Evolutionary conservation across 2,329 filamentous ascomycete species (phyloP).

Genomic region (Aspergillus pseudoglaucus): DNA sequence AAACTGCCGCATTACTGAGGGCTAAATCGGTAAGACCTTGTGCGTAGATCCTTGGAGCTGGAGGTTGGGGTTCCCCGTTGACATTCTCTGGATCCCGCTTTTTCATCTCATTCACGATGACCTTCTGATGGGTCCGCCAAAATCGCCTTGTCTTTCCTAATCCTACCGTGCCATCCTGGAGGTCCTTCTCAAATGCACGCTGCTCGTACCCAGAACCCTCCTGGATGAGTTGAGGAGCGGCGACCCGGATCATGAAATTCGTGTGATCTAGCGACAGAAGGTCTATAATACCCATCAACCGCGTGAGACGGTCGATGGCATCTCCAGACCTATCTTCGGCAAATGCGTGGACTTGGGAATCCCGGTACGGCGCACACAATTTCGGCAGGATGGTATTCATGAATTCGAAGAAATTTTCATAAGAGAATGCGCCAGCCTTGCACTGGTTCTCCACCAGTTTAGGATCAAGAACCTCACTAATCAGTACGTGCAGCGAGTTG

Average conservation of each 20-base stretch:
- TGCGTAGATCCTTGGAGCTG: slow-evolving; percentile 46
- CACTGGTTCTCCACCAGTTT: slow-evolving; percentile 53
- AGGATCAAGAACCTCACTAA: slow-evolving; percentile 56
- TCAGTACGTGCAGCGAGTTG: slow-evolving; percentile 55
- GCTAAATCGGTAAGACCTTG: slow-evolving; percentile 55
- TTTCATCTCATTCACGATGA: slow-evolving; percentile 45
- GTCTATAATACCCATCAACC: slow-evolving; percentile 58
- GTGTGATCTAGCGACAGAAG: slow-evolving; percentile 58
- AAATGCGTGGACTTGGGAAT: slow-evolving; percentile 52
- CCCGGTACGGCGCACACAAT: slow-evolving; percentile 59
- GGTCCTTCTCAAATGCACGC: slow-evolving; percentile 50
- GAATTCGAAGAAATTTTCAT: slow-evolving; percentile 57
- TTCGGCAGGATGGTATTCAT: slow-evolving; percentile 58
- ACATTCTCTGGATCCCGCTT: slow-evolving; percentile 38
- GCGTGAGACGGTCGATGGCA: slow-evolving; percentile 58
- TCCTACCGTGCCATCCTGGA: slow-evolving; percentile 46
- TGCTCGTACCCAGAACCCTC: slow-evolving; percentile 58
- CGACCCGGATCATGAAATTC: slow-evolving; percentile 58
- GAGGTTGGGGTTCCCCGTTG: slow-evolving; percentile 29
- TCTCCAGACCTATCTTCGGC: slow-evolving; percentile 46
- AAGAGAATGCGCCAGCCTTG: slow-evolving; percentile 56
- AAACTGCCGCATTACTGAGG: slow-evolving; percentile 47
- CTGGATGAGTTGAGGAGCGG: slow-evolving; percentile 54
- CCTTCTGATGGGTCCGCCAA: slow-evolving; percentile 41
- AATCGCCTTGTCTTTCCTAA: slow-evolving; percentile 50